Percentiles rank a stretch among this genome's conserved stretches.
These are phyloP conservation scores for Yamadazyma buinensis DNA, from an alignment of 1,139 yeast species.

Conservation along the genomic window DNA sequence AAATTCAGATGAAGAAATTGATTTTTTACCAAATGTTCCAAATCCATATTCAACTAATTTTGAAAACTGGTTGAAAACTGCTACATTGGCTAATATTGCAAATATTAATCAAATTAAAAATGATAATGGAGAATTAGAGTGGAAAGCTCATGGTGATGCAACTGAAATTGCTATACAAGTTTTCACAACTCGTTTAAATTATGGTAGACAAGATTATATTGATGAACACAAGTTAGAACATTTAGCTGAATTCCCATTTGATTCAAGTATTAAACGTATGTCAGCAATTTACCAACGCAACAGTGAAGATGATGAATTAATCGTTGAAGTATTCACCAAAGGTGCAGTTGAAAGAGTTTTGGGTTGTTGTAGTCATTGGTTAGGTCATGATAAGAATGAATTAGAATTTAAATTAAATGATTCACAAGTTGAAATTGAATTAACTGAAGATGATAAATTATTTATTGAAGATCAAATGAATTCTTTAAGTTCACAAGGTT, in stretches of 20 bases:
- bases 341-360: conserved; percentile 80
- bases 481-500: conserved; percentile 62
- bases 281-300: conserved; percentile 56
- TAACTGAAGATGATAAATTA: conserved; percentile 39
- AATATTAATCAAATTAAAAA: conserved; percentile 42
- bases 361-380: conserved; percentile 56
- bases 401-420: conserved; percentile 11
- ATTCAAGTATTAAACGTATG: conserved; percentile 76
- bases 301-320: conserved; percentile 20
- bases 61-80: conserved; percentile 50
- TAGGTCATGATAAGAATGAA: conserved; percentile 24
- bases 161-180: conserved; percentile 83
- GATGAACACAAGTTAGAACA: conserved; percentile 37
- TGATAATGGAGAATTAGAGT: conserved; percentile 32
- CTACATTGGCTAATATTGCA: conserved; percentile 75
- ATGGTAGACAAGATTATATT: conserved; percentile 40
- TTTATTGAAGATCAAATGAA: conserved; percentile 57
- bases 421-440: conserved; percentile 20
- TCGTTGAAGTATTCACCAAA: conserved; percentile 51
- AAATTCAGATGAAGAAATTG: conserved; percentile 36
- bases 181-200: conserved; percentile 55
- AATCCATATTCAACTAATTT: conserved; percentile 26
- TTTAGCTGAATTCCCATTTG: conserved; percentile 71
- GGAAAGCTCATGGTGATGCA: conserved; percentile 85
- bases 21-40: conserved; percentile 22